phyloP scores from a whole-genome alignment of 1,139 yeast genomes.

The Saccharomyces pastorianus region DNA sequence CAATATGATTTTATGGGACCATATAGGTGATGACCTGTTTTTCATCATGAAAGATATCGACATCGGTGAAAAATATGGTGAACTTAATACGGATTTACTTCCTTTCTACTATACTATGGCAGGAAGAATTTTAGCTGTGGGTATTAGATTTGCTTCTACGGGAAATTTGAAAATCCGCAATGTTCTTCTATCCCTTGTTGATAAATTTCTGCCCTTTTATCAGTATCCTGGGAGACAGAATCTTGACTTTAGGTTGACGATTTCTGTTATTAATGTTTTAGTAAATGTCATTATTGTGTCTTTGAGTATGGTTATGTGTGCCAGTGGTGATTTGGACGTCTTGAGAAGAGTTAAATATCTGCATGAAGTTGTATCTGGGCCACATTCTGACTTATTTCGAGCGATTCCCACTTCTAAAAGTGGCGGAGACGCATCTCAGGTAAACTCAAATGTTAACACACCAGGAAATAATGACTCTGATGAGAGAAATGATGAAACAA shows the following conservation, averaged over 20 bases:
- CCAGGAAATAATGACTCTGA: constrained; percentile 1
- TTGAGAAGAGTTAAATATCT: constrained; percentile 65
- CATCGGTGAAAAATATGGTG: constrained; percentile 17
- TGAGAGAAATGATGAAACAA: constrained; percentile 3
- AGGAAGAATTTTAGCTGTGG: constrained; percentile 70
- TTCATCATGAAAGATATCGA: constrained; percentile 47
- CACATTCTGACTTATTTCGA: constrained; percentile 22
- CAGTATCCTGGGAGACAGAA: constrained; percentile 38
- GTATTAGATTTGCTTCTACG: constrained; percentile 69
- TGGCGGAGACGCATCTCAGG: neutral
- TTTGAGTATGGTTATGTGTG: constrained; percentile 73
- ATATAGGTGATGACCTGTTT: constrained; percentile 40
- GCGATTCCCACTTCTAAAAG: neutral
- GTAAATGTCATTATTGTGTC: constrained; percentile 58
- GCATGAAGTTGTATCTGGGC: constrained; percentile 41
- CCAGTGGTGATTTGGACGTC: constrained; percentile 78
- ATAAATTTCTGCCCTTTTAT: constrained; percentile 49
- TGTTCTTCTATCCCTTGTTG: constrained; percentile 53
- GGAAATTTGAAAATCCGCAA: constrained; percentile 48
- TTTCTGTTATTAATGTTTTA: constrained; percentile 48
- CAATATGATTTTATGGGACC: constrained; percentile 74
- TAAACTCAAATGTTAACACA: neutral
- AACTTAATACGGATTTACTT: constrained; percentile 54
- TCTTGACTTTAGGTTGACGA: constrained; percentile 56
- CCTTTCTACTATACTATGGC: constrained; percentile 61